Evolutionary conservation across 768 basidiomycete genomes (phyloP).

Genomic region (Nevesoporus exiguus): DNA sequence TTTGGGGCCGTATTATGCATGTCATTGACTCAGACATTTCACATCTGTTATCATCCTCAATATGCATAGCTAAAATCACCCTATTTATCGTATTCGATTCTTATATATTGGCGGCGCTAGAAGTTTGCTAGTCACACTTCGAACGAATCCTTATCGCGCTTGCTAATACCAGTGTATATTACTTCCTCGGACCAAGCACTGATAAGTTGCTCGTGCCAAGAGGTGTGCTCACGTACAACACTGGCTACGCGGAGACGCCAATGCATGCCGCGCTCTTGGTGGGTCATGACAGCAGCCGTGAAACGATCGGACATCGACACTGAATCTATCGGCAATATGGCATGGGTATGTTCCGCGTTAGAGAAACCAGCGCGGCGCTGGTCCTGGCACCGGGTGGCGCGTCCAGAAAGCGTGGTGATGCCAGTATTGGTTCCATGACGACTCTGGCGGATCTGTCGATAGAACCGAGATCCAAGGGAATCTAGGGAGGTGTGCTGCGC

Average conservation of each 20-base stretch:
- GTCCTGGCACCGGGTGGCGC: background rate
- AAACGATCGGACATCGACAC: background rate
- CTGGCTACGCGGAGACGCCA: background rate
- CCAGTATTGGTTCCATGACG: background rate
- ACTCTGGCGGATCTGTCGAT: conserved; percentile 7
- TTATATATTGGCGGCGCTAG: background rate
- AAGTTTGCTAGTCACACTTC: background rate
- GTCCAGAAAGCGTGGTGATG: conserved; percentile 15
- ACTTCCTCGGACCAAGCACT: background rate
- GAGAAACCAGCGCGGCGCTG: background rate
- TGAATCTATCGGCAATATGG: background rate
- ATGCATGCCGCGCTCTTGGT: background rate
- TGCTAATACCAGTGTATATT: background rate
- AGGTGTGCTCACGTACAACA: background rate
- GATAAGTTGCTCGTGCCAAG: background rate
- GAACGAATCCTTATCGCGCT: background rate
- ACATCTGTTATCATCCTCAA: conserved; percentile 9
- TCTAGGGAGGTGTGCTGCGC: background rate
- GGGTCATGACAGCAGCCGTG: background rate
- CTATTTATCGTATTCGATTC: conserved; percentile 5
- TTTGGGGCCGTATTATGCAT: conserved; percentile 7
- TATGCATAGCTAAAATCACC: background rate
- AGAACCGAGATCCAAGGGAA: background rate
- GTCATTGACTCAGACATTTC: conserved; percentile 4
- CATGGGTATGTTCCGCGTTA: conserved; percentile 7